Conservation (phyloP, 768 basidiomycete genomes). For the Auricularia heimuer region DNA sequence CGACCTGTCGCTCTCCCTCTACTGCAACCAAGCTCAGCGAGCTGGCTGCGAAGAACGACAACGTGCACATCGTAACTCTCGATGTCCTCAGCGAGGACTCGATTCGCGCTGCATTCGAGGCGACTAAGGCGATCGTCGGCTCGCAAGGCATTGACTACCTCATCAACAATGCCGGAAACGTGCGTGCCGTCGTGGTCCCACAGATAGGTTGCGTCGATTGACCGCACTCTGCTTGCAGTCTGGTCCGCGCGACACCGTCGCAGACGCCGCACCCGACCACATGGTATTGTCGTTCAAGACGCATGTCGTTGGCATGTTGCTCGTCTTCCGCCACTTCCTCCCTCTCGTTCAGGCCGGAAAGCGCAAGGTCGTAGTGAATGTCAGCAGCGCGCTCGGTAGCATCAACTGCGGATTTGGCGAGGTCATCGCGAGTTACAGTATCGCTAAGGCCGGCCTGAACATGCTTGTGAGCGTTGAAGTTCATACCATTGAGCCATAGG, state of each 20-base stretch:
- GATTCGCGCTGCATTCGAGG: constrained; percentile 17
- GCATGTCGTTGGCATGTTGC: constrained; percentile 27
- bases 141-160: constrained; percentile 28
- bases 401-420: constrained; percentile 21
- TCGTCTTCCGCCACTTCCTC: constrained; percentile 24
- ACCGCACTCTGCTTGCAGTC: background rate
- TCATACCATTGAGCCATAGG: background rate
- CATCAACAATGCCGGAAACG: constrained; percentile 30
- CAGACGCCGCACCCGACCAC: constrained; percentile 13
- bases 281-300: constrained; percentile 18
- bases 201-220: too few species aligned
- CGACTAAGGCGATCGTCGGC: constrained; percentile 19
- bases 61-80: constrained; percentile 24
- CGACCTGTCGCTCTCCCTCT: constrained; percentile 15
- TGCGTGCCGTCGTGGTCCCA: constrained; percentile 3
- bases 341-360: constrained; percentile 23
- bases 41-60: constrained; percentile 15
- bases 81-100: constrained; percentile 20
- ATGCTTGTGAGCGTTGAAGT: too few species aligned
- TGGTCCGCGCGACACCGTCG: background rate
- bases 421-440: constrained; percentile 24
- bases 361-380: constrained; percentile 27
- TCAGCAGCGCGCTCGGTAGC: constrained; percentile 25
- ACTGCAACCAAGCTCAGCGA: constrained; percentile 12
- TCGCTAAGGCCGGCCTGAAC: constrained; percentile 23